Conservation (phyloP, 257 asterid species). For the Solanum boliviense region DNA sequence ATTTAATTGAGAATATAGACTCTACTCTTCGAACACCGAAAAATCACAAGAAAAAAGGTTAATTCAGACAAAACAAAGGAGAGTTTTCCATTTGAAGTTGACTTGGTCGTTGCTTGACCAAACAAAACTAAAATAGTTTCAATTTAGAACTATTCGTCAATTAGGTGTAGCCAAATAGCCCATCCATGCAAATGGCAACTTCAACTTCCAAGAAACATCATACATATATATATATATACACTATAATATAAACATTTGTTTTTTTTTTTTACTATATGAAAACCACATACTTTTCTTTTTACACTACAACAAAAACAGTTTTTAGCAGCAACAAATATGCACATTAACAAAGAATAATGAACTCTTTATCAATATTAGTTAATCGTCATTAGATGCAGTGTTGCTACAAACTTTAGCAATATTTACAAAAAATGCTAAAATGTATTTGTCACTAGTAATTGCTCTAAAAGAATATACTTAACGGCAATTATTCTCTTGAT, state of each 20-base stretch:
- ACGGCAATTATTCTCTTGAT: no score
- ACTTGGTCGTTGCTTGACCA: not conserved
- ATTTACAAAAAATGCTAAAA: no score
- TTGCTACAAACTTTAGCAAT: not conserved
- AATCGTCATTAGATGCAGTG: not conserved
- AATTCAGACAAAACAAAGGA: not conserved
- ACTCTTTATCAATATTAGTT: no score
- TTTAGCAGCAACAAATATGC: no score
- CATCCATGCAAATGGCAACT: not conserved
- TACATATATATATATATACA: no score
- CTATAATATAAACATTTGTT: not conserved
- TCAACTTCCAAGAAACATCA: no score
- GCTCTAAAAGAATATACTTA: no score
- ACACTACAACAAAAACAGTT: not conserved
- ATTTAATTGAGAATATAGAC: no score
- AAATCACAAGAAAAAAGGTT: not conserved
- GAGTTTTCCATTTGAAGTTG: not conserved
- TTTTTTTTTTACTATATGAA: not conserved
- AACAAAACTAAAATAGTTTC: not conserved
- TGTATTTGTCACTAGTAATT: no score
- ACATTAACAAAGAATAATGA: no score
- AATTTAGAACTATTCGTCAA: not conserved
- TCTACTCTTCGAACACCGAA: no score
- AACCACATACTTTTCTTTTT: not conserved
- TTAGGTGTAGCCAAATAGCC: not conserved